These are phyloP conservation scores for Papiliotrema terrestris DNA, from an alignment of 1,284 basidiomycete genomes.

Conservation along the genomic window DNA sequence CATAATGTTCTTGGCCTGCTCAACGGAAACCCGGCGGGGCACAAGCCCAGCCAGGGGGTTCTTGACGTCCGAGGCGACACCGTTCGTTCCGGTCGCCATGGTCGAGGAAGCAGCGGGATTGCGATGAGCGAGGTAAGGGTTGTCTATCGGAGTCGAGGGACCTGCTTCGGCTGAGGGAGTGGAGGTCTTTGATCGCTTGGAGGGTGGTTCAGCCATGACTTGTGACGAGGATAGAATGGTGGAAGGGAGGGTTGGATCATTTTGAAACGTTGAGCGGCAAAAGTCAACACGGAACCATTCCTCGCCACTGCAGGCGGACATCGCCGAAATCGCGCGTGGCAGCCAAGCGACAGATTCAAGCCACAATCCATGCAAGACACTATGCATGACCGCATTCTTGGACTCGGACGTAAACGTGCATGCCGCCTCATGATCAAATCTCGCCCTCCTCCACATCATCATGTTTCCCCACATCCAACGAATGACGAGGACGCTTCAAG, in stretches of 20 bases:
- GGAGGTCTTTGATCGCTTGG: constrained; percentile 37
- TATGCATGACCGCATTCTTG: too few relatives aligned
- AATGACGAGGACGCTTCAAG: constrained; percentile 19
- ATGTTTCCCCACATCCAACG: constrained; percentile 7
- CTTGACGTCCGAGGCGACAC: constrained; percentile 6
- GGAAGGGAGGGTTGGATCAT: not conserved
- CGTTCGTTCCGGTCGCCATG: constrained; percentile 9
- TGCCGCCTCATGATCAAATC: constrained; percentile 27
- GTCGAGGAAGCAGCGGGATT: not conserved
- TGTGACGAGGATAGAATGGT: not conserved
- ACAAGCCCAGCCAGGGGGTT: constrained; percentile 72
- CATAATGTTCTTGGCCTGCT: constrained; percentile 69
- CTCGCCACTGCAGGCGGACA: too few relatives aligned
- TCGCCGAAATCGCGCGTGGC: too few relatives aligned
- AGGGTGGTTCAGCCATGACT: constrained; percentile 36
- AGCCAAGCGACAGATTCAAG: too few relatives aligned
- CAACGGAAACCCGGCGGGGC: constrained; percentile 68
- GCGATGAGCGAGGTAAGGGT: constrained; percentile 45
- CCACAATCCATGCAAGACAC: too few relatives aligned
- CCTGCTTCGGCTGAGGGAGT: constrained; percentile 17
- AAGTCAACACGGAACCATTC: not conserved
- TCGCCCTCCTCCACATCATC: constrained; percentile 38
- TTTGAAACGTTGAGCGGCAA: not conserved
- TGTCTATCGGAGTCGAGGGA: constrained; percentile 28
- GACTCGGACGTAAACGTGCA: too few relatives aligned